phyloP scores from a whole-genome alignment of 768 basidiomycete species.

The Lanmaoa rubissima region DNA sequence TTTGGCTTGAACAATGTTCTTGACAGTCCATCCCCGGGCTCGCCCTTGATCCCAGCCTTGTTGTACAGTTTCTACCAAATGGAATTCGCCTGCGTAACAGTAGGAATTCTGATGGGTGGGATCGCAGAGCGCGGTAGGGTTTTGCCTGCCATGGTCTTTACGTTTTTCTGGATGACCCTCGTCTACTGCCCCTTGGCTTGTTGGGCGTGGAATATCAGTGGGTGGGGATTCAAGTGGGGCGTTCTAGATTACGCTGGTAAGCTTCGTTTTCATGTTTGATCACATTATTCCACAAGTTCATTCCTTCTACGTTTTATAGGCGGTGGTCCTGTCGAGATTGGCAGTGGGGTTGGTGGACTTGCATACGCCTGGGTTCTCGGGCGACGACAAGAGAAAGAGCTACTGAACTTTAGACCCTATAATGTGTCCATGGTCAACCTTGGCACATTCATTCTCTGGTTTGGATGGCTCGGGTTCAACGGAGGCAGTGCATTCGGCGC shows the following conservation, averaged over 20 bases:
- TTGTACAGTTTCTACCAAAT: constrained; percentile 86
- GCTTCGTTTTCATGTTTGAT: constrained; percentile 14
- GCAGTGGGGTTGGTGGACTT: constrained; percentile 79
- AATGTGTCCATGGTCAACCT: constrained; percentile 82
- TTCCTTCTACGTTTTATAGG: constrained; percentile 38
- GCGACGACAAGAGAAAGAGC: constrained; percentile 66
- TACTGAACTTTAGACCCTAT: constrained; percentile 82
- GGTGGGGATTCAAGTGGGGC: constrained; percentile 85
- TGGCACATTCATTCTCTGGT: constrained; percentile 85
- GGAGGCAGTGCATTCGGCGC: constrained; percentile 87
- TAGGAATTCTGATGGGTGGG: constrained; percentile 72
- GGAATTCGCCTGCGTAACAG: constrained; percentile 83
- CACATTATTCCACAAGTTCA: neutral
- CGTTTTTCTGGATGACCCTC: constrained; percentile 81
- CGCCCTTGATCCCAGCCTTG: constrained; percentile 76
- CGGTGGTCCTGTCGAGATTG: constrained; percentile 87
- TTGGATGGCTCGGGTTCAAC: constrained; percentile 90
- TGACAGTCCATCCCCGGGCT: constrained; percentile 71
- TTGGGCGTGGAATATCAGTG: constrained; percentile 80
- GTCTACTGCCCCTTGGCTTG: constrained; percentile 87
- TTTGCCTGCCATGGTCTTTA: constrained; percentile 76
- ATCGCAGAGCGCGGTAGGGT: constrained; percentile 86
- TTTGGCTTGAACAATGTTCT: constrained; percentile 76
- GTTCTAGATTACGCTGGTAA: constrained; percentile 85
- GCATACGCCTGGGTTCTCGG: constrained; percentile 89